These are phyloP conservation scores for Spathaspora sp. DNA, from an alignment of 805 yeast species.

Conservation along the genomic window DNA sequence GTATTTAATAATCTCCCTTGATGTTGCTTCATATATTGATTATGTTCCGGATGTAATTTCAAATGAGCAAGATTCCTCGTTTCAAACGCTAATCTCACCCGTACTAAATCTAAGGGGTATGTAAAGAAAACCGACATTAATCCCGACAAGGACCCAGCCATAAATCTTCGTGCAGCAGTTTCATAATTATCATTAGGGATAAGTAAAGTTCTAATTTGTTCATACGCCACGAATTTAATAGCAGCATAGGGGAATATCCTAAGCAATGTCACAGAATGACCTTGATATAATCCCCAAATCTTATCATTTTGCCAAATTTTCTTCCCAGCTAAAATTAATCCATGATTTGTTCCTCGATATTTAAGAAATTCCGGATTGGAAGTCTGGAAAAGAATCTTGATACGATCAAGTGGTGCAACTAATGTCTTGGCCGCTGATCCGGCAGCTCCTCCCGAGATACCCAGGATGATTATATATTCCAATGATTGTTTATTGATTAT, in stretches of 20 bases:
- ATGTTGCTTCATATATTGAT: constrained; percentile 23
- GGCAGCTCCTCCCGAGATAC: constrained; percentile 91
- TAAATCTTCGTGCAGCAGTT: constrained; percentile 72
- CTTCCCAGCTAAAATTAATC: constrained; percentile 68
- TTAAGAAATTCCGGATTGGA: constrained; percentile 83
- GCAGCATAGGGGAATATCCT: constrained; percentile 97
- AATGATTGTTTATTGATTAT: constrained; percentile 63
- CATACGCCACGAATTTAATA: constrained; percentile 93
- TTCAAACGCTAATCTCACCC: constrained; percentile 90
- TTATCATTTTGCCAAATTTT: constrained; percentile 72
- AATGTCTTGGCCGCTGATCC: constrained; percentile 95
- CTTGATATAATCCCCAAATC: constrained; percentile 78
- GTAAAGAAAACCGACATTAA: constrained; percentile 82
- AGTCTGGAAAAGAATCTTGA: constrained; percentile 92
- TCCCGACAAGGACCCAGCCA: constrained; percentile 91
- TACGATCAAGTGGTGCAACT: constrained; percentile 93
- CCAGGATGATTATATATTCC: constrained; percentile 79
- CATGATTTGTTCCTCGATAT: constrained; percentile 76
- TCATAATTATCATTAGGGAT: constrained; percentile 76
- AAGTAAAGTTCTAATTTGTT: constrained; percentile 75
- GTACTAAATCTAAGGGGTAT: constrained; percentile 85
- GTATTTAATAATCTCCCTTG: constrained; percentile 32
- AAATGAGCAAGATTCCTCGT: constrained; percentile 44
- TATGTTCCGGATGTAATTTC: constrained; percentile 17
- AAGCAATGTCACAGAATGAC: constrained; percentile 89